Conservation (phyloP, 306 rosid genomes). For the Begonia fuchsioides region DNA sequence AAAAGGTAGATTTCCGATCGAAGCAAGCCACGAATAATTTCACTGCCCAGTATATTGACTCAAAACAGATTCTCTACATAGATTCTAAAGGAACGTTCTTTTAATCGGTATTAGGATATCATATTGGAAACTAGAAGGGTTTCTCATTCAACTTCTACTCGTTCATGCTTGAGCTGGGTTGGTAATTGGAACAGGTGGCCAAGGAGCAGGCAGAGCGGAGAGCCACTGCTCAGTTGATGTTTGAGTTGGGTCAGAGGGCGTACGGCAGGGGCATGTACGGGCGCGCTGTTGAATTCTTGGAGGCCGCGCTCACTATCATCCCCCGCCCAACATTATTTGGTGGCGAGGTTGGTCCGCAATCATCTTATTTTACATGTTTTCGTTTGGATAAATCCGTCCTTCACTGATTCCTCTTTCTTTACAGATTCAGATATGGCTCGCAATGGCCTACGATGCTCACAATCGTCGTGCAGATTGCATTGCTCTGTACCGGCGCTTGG, state of each 20-base stretch:
- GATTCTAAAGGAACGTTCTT: too few species aligned
- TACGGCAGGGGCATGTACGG: conserved; percentile 85
- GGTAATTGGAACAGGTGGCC: conserved; percentile 44
- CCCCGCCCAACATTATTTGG: conserved; percentile 74
- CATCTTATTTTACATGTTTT: neutral
- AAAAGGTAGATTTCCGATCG: conserved; percentile 40
- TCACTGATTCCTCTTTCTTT: conserved; percentile 3
- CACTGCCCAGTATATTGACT: neutral
- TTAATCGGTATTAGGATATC: too few species aligned
- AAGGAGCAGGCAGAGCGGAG: conserved; percentile 92
- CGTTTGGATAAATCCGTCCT: too few species aligned
- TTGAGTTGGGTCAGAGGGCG: conserved; percentile 87
- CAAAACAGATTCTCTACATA: too few species aligned
- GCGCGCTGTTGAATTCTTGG: conserved; percentile 82
- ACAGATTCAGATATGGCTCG: conserved; percentile 97
- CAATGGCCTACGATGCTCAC: conserved; percentile 97
- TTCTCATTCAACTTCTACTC: too few species aligned
- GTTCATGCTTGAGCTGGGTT: too few species aligned
- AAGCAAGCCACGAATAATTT: neutral
- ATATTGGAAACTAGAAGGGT: too few species aligned
- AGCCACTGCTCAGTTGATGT: conserved; percentile 86
- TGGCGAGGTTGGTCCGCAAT: conserved; percentile 73
- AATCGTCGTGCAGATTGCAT: conserved; percentile 82
- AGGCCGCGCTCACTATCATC: conserved; percentile 85
- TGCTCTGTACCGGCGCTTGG: conserved; percentile 67